Percentiles rank a stretch among this genome's conserved stretches.
phyloP scores from a whole-genome alignment of 2,329 filamentous ascomycete genomes.

The Calonectria fujianensis region DNA sequence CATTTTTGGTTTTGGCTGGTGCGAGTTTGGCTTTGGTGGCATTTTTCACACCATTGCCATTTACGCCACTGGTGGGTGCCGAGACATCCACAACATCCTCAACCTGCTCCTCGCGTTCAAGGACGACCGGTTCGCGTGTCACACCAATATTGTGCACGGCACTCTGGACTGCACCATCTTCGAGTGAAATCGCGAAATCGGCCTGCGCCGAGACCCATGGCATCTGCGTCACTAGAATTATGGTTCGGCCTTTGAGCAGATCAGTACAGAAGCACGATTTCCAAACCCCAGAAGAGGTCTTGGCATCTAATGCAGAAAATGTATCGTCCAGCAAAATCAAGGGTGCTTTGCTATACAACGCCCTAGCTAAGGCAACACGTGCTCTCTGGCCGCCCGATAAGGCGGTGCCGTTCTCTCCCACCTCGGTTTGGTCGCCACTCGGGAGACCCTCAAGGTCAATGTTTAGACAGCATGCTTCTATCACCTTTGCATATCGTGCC shows the following conservation, averaged over 20 bases:
- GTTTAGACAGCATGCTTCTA: conserved; percentile 73
- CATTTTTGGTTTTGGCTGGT: conserved; percentile 58
- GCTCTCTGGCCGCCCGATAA: conserved; percentile 76
- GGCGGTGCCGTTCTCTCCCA: conserved; percentile 73
- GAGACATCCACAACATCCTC: conserved; percentile 57
- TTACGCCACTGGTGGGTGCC: neutral
- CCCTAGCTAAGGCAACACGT: conserved; percentile 73
- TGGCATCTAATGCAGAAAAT: conserved; percentile 76
- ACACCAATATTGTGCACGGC: conserved; percentile 67
- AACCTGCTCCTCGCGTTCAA: conserved; percentile 60
- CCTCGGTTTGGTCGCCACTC: conserved; percentile 69
- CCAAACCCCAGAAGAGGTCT: conserved; percentile 74
- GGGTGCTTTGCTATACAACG: conserved; percentile 73
- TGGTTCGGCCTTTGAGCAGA: conserved; percentile 72
- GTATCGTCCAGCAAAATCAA: conserved; percentile 75
- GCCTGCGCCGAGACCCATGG: conserved; percentile 72
- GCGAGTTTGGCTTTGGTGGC: conserved; percentile 59
- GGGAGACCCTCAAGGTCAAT: conserved; percentile 71
- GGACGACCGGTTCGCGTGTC: conserved; percentile 65
- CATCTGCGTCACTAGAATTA: conserved; percentile 74
- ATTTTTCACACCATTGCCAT: conserved; percentile 18
- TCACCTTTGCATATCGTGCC: conserved; percentile 70
- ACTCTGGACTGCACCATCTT: conserved; percentile 65
- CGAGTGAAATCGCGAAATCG: conserved; percentile 66
- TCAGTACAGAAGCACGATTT: conserved; percentile 74